Percentiles rank a stretch among this genome's conserved stretches.
These are phyloP conservation scores for Parastagonospora avenae DNA, from an alignment of 2,329 filamentous ascomycete species.

Conservation along the genomic window DNA sequence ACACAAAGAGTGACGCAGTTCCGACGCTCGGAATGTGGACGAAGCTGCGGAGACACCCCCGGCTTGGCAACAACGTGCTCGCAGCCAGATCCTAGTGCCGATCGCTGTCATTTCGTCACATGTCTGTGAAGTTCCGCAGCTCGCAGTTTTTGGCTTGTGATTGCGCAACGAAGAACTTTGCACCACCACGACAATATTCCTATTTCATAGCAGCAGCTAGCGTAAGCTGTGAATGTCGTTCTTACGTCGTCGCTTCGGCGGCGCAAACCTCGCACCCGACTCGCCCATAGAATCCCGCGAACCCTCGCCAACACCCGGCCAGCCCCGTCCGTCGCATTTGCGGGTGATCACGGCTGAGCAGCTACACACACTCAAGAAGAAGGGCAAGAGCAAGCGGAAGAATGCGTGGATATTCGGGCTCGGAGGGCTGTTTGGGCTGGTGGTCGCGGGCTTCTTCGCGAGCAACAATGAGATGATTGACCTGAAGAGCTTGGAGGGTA, in stretches of 20 bases:
- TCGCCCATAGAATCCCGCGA: conserved; percentile 48
- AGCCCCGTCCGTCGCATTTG: conserved; percentile 50
- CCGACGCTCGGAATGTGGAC: too few relatives aligned
- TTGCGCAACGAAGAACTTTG: too few relatives aligned
- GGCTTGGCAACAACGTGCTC: background rate
- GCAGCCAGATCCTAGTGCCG: conserved; percentile 5
- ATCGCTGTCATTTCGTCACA: conserved; percentile 17
- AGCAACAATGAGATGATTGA: conserved; percentile 88
- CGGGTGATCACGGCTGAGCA: conserved; percentile 59
- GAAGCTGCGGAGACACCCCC: background rate
- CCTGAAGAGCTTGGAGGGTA: conserved; percentile 70
- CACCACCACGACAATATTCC: too few relatives aligned
- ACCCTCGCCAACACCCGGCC: conserved; percentile 38
- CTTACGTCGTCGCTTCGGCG: conserved; percentile 45
- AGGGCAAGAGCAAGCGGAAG: conserved; percentile 66
- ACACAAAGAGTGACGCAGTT: too few relatives aligned
- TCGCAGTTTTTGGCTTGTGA: too few relatives aligned
- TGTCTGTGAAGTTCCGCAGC: conserved; percentile 1
- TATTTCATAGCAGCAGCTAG: too few relatives aligned
- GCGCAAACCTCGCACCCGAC: conserved; percentile 21
- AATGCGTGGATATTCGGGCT: conserved; percentile 84
- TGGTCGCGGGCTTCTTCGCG: conserved; percentile 89
- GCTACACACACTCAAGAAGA: conserved; percentile 54
- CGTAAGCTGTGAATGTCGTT: conserved; percentile 37
- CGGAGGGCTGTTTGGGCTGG: conserved; percentile 86